Evolutionary conservation across 805 yeast genomes (phyloP).

Genomic region (Monosporozyma servazzii): DNA sequence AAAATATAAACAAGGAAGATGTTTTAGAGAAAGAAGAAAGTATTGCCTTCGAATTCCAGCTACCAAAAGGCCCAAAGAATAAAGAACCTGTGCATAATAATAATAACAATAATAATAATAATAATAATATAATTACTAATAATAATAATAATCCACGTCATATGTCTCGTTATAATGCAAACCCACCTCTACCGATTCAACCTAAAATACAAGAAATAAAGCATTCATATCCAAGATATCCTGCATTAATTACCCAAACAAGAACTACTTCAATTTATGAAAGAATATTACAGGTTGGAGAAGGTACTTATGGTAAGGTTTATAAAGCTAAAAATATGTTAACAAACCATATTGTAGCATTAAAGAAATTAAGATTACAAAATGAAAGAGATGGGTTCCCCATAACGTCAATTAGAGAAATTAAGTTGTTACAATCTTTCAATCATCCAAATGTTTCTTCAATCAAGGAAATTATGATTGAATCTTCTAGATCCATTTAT

Average conservation of each 20-base stretch:
- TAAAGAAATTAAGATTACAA: constrained; percentile 77
- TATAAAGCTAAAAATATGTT: constrained; percentile 53
- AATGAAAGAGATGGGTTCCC: constrained; percentile 92
- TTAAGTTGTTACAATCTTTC: constrained; percentile 66
- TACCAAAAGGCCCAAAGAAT: constrained; percentile 23
- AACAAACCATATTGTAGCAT: constrained; percentile 70
- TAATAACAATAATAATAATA: too few species aligned
- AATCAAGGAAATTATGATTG: constrained; percentile 83
- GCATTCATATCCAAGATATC: not conserved
- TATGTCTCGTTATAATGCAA: not conserved
- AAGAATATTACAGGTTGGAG: constrained; percentile 87
- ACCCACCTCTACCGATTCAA: constrained; percentile 4
- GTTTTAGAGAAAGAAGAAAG: not conserved
- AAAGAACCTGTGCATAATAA: not conserved
- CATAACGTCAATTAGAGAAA: constrained; percentile 88
- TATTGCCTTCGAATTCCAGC: not conserved
- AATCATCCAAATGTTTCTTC: constrained; percentile 78
- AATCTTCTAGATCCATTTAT: constrained; percentile 47
- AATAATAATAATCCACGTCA: not conserved
- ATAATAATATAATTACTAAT: too few species aligned
- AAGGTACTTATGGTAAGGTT: constrained; percentile 82
- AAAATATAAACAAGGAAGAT: not conserved
- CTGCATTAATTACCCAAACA: not conserved
- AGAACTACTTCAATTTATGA: constrained; percentile 38
- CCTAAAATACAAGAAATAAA: not conserved